Conservation (phyloP, 1,284 basidiomycete species). For the Thelephora terrestris region DNA sequence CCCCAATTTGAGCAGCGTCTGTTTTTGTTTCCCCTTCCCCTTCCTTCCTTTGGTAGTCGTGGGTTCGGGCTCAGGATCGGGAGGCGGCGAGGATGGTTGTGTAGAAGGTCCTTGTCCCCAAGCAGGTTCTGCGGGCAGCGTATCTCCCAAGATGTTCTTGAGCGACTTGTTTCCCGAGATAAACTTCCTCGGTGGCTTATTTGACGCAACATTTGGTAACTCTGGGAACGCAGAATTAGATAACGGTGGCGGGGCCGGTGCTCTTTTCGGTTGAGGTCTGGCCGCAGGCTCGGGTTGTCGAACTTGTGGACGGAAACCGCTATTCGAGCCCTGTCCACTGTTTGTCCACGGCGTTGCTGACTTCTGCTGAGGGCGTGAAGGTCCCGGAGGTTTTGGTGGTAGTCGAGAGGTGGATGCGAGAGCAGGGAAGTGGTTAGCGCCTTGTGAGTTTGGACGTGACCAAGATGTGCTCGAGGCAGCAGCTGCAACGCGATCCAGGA, state of each 20-base stretch:
- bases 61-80: slow-evolving; percentile 9
- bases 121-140: slow-evolving; percentile 34
- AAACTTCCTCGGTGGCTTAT: slow-evolving; percentile 35
- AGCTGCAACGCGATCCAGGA: slow-evolving; percentile 87
- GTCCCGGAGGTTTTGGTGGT: slow-evolving; percentile 30
- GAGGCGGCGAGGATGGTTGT: background rate
- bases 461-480: slow-evolving; percentile 38
- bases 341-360: slow-evolving; percentile 51
- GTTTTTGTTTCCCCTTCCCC: slow-evolving; percentile 75
- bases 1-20: slow-evolving; percentile 66
- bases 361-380: slow-evolving; percentile 33
- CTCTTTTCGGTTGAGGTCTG: slow-evolving; percentile 14
- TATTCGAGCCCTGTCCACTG: slow-evolving; percentile 14
- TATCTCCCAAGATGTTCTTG: slow-evolving; percentile 56
- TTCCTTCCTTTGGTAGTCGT: slow-evolving; percentile 52
- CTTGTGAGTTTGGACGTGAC: slow-evolving; percentile 12
- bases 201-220: slow-evolving; percentile 36
- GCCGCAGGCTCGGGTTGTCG: slow-evolving; percentile 17
- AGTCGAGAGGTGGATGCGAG: slow-evolving; percentile 30
- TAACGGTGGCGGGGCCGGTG: slow-evolving; percentile 33
- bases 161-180: slow-evolving; percentile 61
- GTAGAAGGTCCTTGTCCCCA: slow-evolving; percentile 31
- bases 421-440: slow-evolving; percentile 7
- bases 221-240: slow-evolving; percentile 63
- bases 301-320: slow-evolving; percentile 8